Base-by-base conservation (phyloP, 495 filamentous ascomycete species). In the Pyrenopolyporus hunteri region DNA sequence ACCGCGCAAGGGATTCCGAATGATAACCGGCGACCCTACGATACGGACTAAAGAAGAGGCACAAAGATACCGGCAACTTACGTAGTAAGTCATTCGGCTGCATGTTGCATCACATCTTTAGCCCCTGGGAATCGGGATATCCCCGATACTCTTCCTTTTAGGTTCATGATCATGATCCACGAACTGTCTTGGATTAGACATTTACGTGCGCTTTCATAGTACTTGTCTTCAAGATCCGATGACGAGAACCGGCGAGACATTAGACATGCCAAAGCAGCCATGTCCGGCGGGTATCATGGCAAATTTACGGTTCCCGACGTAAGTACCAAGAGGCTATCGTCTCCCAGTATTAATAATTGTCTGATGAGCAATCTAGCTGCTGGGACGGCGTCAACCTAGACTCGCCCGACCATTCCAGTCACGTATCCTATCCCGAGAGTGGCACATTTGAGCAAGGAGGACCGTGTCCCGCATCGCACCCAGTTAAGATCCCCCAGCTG, bases 231-330 rank as follows among this genome's bases (percentile, higher is more conserved):
- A 73, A 56, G 63, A 70, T 28, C 61, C 67, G n/a, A 58, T 66
- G 47, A 65, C 59, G 5, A 59, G 70, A 31, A 57, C 68, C 10
- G 47, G 47, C 28, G 68, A 73, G 57, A 73, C 70, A 2, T 50
- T 68, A 3, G 65, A 68, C 22, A 66, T 73, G 53, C 70, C 70
- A 2, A 67, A 54, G 9, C 40, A 65, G 26, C 62, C 59, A 1
- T 73, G 70, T 29, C 59, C 59, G 8, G 61, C 57, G 6, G 76
- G 74, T 2, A 77, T 80, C 44, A 74, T 76, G 61, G 67, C 73
- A 0, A 76, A 71, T 49, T 59, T 78, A 22, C 70, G 73, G 14
- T 73, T 74, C 51, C 66, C 68, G 6, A 70, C 68, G 66, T 68
- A 33, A 53, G 32, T 43, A 14, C 11, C 3, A 8, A 25, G 2